phyloP scores from a whole-genome alignment of 2,329 filamentous ascomycete genomes.

The Cercospora sp. region DNA sequence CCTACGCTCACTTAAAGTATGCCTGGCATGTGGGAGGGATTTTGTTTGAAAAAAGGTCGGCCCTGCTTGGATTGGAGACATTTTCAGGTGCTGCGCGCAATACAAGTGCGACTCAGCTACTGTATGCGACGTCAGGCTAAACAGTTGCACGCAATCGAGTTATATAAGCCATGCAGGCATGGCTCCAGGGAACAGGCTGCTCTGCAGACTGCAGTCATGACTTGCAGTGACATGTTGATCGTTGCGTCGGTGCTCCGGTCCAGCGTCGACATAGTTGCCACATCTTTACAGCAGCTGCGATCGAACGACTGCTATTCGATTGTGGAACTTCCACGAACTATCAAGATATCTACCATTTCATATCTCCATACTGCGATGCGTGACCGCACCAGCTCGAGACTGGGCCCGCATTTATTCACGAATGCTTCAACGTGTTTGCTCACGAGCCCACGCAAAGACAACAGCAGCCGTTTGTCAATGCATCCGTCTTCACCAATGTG shows the following conservation, averaged over 20 bases:
- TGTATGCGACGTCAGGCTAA: background rate
- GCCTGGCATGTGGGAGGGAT: background rate
- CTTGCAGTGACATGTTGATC: background rate
- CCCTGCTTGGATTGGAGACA: background rate
- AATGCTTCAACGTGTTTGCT: background rate
- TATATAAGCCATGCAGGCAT: background rate
- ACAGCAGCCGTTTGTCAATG: background rate
- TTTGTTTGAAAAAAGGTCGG: background rate
- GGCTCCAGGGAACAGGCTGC: background rate
- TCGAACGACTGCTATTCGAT: background rate
- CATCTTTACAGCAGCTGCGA: background rate
- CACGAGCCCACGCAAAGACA: background rate
- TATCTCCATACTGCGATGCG: background rate
- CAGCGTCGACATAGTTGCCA: background rate
- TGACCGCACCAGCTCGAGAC: background rate
- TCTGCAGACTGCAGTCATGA: background rate
- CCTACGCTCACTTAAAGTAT: background rate
- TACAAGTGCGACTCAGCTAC: background rate
- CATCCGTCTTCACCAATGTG: background rate
- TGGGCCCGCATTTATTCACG: background rate
- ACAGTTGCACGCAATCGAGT: background rate
- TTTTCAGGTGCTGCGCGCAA: background rate
- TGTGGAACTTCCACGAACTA: too few species aligned
- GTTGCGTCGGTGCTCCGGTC: background rate
- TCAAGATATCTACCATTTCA: background rate